Base-by-base conservation (phyloP, 306 rosid genomes). In the Acacia crassicarpa region DNA sequence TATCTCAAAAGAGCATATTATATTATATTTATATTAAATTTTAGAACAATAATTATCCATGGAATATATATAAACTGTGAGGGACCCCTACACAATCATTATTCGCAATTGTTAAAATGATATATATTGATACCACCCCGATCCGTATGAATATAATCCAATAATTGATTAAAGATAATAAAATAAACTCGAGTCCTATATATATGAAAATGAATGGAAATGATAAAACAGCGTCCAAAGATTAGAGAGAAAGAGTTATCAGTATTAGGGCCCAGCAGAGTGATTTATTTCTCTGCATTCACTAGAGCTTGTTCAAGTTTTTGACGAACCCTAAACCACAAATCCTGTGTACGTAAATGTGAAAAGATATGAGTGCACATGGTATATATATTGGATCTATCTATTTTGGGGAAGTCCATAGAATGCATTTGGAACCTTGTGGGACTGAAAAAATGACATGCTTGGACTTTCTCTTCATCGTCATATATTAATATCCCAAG, bases 381-480 rank as follows among this genome's bases (percentile, higher is more conserved):
- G 32, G 8, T 5, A 27, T 27, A 62, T 23, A 62, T 27, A 15
- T 30, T 11, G 67, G 12, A 19, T 67, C 23, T 35, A 66, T 66
- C 49, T 68, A 40, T 40, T 68, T 68, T 68, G 14, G 74, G 51
- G 54, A 69, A 69, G 27, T 20, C 2, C 32, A 10, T 41, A 12
- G 30, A 49, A 49, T 23, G 14, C 16, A 66, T 66, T 85, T 80
- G 74, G 82, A 75, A 70, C 63, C 78, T 65, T 15, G 81, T 84
- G 79, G 51, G 27, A 62, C 48, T 77, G 85, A 83, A 83, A 83
- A 83, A 83, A 81, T 80, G 81, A 80, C 88, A n/a, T 48, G 62
- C 43, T 61, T 77, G 85, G 80, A 79, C 43, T 67, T 76, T 73
- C 38, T 49, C 4, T 66, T 80, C 53, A 12, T 71, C 38, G 33